These are phyloP conservation scores for Hura crepitans DNA, from an alignment of 441 rosid species.

Conservation along the genomic window DNA sequence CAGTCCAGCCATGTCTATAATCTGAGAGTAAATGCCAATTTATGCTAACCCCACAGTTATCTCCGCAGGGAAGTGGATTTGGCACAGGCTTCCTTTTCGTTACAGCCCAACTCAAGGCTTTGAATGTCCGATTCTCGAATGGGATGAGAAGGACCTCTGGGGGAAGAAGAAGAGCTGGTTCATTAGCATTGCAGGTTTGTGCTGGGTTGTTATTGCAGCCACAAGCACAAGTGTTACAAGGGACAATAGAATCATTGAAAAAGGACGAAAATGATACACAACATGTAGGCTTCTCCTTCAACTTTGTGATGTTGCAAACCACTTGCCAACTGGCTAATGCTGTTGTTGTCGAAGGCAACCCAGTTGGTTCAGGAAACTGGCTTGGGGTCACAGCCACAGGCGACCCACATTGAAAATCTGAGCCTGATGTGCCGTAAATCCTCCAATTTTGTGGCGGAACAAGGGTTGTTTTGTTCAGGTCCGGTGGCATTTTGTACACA, in stretches of 20 bases:
- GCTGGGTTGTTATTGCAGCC: constrained; percentile 45
- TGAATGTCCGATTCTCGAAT: constrained; percentile 58
- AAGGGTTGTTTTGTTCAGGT: constrained; percentile 57
- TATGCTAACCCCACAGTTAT: constrained; percentile 80
- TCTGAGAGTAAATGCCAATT: constrained; percentile 83
- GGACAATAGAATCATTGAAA: constrained; percentile 71
- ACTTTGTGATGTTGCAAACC: constrained; percentile 69
- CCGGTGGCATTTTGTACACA: constrained; percentile 85
- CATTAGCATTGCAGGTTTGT: constrained; percentile 52
- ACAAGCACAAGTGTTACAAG: constrained; percentile 80
- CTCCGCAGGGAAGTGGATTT: constrained; percentile 70
- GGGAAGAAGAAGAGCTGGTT: constrained; percentile 65
- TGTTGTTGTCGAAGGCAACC: constrained; percentile 45
- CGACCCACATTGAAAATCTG: constrained; percentile 65
- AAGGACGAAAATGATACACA: constrained; percentile 91
- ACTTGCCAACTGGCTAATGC: constrained; percentile 85
- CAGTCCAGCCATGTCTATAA: constrained; percentile 65
- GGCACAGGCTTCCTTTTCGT: constrained; percentile 46
- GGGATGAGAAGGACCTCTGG: constrained; percentile 63
- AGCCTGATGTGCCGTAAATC: constrained; percentile 64
- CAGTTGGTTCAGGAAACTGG: constrained; percentile 52
- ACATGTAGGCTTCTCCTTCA: constrained; percentile 49
- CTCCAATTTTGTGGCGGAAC: constrained; percentile 73
- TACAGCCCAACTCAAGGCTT: constrained; percentile 48
- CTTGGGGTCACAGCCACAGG: constrained; percentile 75